Evolutionary conservation across 2,329 filamentous ascomycete genomes (phyloP).

Genomic region (Trichoderma polysporum): DNA sequence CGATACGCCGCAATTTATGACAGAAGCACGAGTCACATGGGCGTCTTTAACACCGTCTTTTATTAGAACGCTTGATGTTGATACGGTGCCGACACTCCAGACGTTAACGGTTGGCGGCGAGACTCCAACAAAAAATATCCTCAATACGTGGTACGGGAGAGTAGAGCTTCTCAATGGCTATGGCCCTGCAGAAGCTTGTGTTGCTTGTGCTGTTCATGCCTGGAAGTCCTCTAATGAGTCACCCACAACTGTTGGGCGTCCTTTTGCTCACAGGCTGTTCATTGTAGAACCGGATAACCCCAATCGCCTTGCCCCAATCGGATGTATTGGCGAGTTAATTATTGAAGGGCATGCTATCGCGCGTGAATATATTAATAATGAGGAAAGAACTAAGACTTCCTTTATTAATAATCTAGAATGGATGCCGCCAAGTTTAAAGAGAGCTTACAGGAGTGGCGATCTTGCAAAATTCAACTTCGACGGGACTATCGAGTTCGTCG

Average conservation of each 20-base stretch:
- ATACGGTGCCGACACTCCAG: background rate
- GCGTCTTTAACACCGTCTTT: conserved; percentile 22
- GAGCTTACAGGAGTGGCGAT: conserved; percentile 15
- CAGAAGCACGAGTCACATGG: background rate
- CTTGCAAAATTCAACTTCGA: conserved; percentile 10
- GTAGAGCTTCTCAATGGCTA: conserved; percentile 6
- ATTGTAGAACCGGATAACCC: conserved; percentile 23
- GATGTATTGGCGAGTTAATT: conserved; percentile 25
- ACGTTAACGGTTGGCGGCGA: background rate
- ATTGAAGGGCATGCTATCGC: conserved; percentile 26
- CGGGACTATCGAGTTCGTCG: conserved; percentile 6
- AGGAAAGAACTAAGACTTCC: conserved; percentile 19
- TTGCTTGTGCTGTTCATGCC: background rate
- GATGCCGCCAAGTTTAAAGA: background rate
- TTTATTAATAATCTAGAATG: conserved; percentile 5
- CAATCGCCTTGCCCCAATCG: conserved; percentile 22
- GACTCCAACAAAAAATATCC: background rate
- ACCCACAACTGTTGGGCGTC: conserved; percentile 15
- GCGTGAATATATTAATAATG: conserved; percentile 22
- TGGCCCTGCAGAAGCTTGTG: conserved; percentile 22
- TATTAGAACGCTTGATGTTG: background rate
- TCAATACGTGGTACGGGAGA: conserved; percentile 16
- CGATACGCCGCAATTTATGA: conserved; percentile 16
- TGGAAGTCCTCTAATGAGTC: background rate
- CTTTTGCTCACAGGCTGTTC: conserved; percentile 19